A percentile compares a stretch with the other conserved stretches of the same genome.
Evolutionary conservation across 305 asterid species (phyloP).

Genomic region (Fraxinus paxiana): DNA sequence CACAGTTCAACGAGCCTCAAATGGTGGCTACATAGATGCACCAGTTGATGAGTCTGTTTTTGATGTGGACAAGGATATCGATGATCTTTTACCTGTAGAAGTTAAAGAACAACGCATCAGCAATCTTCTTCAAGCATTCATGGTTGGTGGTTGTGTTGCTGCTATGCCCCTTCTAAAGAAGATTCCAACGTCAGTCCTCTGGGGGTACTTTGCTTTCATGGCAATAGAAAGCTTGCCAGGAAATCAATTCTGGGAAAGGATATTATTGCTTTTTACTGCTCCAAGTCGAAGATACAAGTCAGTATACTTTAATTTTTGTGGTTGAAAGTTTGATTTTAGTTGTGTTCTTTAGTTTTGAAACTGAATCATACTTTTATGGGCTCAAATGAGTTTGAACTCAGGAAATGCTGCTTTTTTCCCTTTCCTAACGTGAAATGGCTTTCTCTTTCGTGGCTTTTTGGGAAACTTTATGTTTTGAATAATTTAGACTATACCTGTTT

Average conservation of each 20-base stretch:
- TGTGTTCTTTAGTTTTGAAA: background rate
- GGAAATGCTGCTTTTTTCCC: background rate
- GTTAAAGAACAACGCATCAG: conserved; percentile 94
- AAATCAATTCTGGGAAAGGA: conserved; percentile 97
- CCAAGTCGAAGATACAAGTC: conserved; percentile 93
- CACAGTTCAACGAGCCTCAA: conserved; percentile 66
- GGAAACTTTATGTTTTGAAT: background rate
- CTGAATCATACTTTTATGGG: background rate
- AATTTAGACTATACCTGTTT: background rate
- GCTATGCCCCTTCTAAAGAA: conserved; percentile 86
- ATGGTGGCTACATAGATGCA: conserved; percentile 69
- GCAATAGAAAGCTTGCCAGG: conserved; percentile 98
- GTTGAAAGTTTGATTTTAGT: background rate
- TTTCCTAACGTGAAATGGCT: background rate
- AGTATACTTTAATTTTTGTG: conserved; percentile 19
- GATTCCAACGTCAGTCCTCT: conserved; percentile 89
- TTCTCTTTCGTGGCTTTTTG: background rate
- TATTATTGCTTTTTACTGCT: conserved; percentile 75
- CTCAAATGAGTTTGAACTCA: background rate
- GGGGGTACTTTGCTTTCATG: conserved; percentile 99
- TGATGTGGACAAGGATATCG: conserved; percentile 86
- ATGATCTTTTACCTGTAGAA: conserved; percentile 82
- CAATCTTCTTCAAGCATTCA: conserved; percentile 80
- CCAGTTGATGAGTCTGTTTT: conserved; percentile 76
- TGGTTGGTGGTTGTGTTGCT: conserved; percentile 80